Evolutionary conservation across 192 early-diverging fungal genomes (phyloP).

Genomic region (Mortierella alpina): DNA sequence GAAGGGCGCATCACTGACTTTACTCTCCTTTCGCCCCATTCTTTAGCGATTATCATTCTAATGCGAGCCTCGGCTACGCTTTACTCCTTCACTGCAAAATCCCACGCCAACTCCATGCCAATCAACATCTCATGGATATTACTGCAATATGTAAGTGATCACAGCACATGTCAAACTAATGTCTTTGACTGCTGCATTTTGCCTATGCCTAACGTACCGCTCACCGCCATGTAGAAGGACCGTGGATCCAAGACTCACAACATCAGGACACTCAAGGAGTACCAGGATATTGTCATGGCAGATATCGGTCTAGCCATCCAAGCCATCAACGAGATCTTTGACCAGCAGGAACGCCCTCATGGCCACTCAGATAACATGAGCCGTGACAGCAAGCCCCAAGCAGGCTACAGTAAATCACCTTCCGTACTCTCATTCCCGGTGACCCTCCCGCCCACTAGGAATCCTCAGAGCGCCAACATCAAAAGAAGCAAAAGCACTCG

Average conservation of each 20-base stretch:
- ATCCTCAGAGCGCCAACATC: background rate
- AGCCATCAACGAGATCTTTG: conserved; percentile 44
- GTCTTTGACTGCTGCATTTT: background rate
- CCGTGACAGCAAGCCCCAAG: conserved; percentile 17
- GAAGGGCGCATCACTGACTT: background rate
- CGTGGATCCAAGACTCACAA: background rate
- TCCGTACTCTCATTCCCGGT: background rate
- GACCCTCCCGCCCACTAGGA: conserved; percentile 7
- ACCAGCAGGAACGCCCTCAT: conserved; percentile 33
- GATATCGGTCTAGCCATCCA: conserved; percentile 41
- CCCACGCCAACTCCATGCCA: conserved; percentile 24
- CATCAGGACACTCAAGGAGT: conserved; percentile 20
- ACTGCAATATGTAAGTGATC: conserved; percentile 21
- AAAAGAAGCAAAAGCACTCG: background rate
- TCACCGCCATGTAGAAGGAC: conserved; percentile 4
- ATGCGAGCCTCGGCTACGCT: conserved; percentile 38
- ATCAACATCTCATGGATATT: conserved; percentile 24
- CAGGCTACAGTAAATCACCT: background rate
- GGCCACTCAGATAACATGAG: conserved; percentile 36
- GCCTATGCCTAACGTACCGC: too few relatives aligned
- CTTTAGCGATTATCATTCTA: conserved; percentile 40
- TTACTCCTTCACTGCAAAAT: conserved; percentile 21
- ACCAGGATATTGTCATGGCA: conserved; percentile 36
- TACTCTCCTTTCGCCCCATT: background rate
- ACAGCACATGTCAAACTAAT: background rate